Evolutionary conservation across 2,329 filamentous ascomycete species (phyloP).

Genomic region (Zymoseptoria crescenta): DNA sequence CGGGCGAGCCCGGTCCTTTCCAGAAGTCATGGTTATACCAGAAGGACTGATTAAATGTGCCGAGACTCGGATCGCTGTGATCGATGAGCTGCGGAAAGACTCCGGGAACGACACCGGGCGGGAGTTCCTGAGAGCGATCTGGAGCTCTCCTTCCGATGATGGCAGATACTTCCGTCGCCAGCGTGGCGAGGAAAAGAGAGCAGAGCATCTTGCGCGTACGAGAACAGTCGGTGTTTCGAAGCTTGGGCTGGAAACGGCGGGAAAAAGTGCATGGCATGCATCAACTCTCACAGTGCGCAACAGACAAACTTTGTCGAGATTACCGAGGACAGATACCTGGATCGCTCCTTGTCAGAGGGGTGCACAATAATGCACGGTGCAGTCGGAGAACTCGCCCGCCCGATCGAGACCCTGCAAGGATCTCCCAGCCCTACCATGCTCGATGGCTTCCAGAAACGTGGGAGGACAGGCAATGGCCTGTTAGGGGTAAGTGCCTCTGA

Average conservation of each 20-base stretch:
- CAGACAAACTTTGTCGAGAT: too few relatives aligned
- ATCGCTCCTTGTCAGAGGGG: too few relatives aligned
- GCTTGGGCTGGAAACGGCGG: too few relatives aligned
- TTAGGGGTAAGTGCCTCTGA: background rate
- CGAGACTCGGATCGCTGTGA: constrained; percentile 48
- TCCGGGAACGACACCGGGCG: constrained; percentile 3
- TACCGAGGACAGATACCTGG: too few relatives aligned
- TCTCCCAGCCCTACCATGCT: background rate
- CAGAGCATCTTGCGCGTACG: too few relatives aligned
- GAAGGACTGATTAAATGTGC: constrained; percentile 49
- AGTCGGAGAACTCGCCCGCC: background rate
- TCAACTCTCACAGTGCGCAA: too few relatives aligned
- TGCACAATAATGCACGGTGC: background rate
- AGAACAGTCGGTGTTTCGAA: too few relatives aligned
- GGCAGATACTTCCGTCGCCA: background rate
- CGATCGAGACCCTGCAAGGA: background rate
- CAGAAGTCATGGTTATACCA: constrained; percentile 47
- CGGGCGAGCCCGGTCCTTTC: constrained; percentile 47
- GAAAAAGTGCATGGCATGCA: too few relatives aligned
- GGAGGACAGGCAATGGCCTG: background rate
- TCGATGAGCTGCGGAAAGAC: constrained; percentile 52
- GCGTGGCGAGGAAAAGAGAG: background rate
- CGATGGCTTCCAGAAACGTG: background rate
- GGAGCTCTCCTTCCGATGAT: background rate
- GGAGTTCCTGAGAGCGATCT: background rate